Conservation (phyloP, 73 alveolate species). For the Paraurostyla sp. region DNA sequence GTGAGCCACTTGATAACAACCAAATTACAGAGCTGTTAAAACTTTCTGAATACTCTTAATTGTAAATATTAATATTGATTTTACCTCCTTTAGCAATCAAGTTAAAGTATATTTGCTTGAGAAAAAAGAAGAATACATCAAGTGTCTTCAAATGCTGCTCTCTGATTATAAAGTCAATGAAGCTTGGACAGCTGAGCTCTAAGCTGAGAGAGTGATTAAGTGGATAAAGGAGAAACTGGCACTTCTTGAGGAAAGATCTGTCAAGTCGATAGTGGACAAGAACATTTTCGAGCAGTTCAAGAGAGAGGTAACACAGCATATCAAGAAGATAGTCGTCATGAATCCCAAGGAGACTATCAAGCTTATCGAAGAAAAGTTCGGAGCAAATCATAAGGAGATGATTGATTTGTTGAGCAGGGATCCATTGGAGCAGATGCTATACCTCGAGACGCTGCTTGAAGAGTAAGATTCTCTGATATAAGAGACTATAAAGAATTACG, state of each 20-base stretch:
- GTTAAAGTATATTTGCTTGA: slow-evolving; percentile 16
- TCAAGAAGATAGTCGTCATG: slow-evolving; percentile 34
- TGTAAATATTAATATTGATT: background rate
- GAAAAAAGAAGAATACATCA: slow-evolving; percentile 42
- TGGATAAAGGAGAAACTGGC: slow-evolving; percentile 39
- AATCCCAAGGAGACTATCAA: background rate
- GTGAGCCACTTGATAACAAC: slow-evolving; percentile 22
- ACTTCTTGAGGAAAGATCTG: slow-evolving; percentile 23
- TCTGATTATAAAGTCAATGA: slow-evolving; percentile 17
- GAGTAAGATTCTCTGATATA: slow-evolving; percentile 4
- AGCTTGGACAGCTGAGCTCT: slow-evolving; percentile 5
- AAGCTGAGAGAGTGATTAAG: background rate
- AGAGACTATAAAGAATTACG: slow-evolving; percentile 13
- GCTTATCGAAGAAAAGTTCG: slow-evolving; percentile 3
- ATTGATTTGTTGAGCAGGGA: slow-evolving; percentile 17
- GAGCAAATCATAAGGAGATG: slow-evolving; percentile 26
- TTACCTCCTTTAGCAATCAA: background rate
- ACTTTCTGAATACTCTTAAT: slow-evolving; percentile 1
- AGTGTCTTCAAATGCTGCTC: slow-evolving; percentile 31
- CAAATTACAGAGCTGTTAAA: slow-evolving; percentile 20
- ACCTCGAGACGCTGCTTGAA: slow-evolving; percentile 21
- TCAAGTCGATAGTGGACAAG: background rate
- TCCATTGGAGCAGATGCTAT: slow-evolving; percentile 28
- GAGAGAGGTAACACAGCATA: slow-evolving; percentile 1
- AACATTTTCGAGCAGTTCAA: slow-evolving; percentile 1